phyloP scores from a whole-genome alignment of 495 filamentous ascomycete genomes.

The Xylaria acuta region DNA sequence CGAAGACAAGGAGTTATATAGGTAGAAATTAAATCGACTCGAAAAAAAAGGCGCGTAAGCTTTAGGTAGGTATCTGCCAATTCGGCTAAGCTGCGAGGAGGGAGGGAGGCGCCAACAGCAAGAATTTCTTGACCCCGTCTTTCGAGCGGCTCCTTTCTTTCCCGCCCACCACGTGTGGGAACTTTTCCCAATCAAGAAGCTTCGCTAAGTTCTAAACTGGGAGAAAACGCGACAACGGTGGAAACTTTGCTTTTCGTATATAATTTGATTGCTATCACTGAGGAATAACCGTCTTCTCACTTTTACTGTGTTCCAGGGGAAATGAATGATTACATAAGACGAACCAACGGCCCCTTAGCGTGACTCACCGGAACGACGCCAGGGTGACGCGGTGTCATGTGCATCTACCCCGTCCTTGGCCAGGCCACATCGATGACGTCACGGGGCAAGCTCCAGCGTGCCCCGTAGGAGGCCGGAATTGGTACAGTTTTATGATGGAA shows the following conservation, averaged over 20 bases:
- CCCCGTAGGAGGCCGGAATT: too few relatives aligned
- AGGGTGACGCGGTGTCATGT: slow-evolving; percentile 21
- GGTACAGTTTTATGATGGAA: too few relatives aligned
- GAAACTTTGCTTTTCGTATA: background rate
- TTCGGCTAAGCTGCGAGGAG: background rate
- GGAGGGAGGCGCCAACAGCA: background rate
- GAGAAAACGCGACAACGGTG: background rate
- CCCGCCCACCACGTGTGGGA: background rate
- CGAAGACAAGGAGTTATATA: background rate
- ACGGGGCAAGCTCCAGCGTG: background rate
- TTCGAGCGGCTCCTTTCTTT: background rate
- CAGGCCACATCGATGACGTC: background rate
- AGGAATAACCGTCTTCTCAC: background rate
- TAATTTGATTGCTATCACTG: background rate
- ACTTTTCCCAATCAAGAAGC: background rate
- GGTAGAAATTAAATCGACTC: background rate
- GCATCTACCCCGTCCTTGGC: background rate
- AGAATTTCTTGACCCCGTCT: background rate
- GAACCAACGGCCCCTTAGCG: background rate
- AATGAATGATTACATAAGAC: background rate
- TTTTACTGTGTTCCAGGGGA: background rate
- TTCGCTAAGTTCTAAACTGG: background rate
- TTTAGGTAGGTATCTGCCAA: background rate
- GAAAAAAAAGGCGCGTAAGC: background rate
- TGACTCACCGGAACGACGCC: slow-evolving; percentile 3